Percentiles rank a stretch among this genome's conserved stretches.
Conservation (phyloP, 768 basidiomycete species). For the Coprinopsis strossmayeri region DNA sequence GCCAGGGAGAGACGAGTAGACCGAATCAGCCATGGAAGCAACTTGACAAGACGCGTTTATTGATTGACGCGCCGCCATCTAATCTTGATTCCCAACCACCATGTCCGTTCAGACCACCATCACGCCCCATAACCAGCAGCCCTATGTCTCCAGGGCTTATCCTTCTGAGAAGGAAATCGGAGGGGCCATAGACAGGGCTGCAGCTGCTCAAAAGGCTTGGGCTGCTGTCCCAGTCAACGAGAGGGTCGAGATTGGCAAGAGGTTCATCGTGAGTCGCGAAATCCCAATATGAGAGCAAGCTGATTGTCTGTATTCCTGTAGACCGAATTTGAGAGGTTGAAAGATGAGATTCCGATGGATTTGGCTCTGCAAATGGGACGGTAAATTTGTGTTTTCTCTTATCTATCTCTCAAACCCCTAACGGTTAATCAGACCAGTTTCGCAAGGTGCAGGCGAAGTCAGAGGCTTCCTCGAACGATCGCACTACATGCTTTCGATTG, state of each 20-base stretch:
- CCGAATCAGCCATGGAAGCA: too few species aligned
- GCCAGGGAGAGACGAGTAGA: not conserved
- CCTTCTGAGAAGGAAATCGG: slow-evolving; percentile 57
- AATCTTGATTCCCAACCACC: slow-evolving; percentile 11
- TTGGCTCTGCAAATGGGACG: slow-evolving; percentile 89
- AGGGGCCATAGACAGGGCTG: slow-evolving; percentile 45
- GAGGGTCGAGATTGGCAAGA: slow-evolving; percentile 58
- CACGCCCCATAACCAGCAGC: slow-evolving; percentile 71
- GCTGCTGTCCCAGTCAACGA: slow-evolving; percentile 62
- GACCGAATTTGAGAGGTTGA: slow-evolving; percentile 44
- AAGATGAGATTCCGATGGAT: slow-evolving; percentile 64
- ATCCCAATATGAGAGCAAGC: not conserved
- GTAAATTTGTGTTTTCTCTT: slow-evolving; percentile 35
- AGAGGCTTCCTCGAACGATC: slow-evolving; percentile 78
- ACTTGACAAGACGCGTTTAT: too few species aligned
- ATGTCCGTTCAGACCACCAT: slow-evolving; percentile 71
- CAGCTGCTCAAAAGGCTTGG: slow-evolving; percentile 74
- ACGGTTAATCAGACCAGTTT: slow-evolving; percentile 57
- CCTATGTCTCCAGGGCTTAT: slow-evolving; percentile 61
- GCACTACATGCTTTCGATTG: slow-evolving; percentile 80
- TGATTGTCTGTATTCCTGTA: slow-evolving; percentile 13
- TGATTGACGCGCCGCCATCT: not conserved
- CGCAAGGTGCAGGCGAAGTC: slow-evolving; percentile 74
- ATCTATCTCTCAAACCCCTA: not conserved
- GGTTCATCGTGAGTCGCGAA: slow-evolving; percentile 28